A percentile compares a stretch with the other conserved stretches of the same genome.
Evolutionary conservation across 257 asterid genomes (phyloP).

Genomic region (Petunia secreta): DNA sequence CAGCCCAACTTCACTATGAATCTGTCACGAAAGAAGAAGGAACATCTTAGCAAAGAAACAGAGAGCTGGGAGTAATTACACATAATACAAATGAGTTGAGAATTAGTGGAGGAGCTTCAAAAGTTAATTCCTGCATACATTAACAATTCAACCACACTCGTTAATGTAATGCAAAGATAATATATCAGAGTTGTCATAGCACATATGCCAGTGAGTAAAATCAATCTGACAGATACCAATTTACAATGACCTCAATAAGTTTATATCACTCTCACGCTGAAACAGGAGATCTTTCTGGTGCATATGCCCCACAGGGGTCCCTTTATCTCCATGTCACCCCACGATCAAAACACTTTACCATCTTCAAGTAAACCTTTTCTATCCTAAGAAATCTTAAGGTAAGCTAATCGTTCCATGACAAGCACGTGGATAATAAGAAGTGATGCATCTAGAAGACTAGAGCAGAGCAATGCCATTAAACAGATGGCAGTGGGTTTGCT

Average conservation of each 20-base stretch:
- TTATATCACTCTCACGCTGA: background rate
- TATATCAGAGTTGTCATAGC: background rate
- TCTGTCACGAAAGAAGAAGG: constrained; percentile 6
- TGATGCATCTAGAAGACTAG: background rate
- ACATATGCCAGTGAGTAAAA: background rate
- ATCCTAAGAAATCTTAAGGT: background rate
- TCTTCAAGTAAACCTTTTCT: background rate
- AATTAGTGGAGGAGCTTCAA: constrained; percentile 10
- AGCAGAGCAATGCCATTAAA: background rate
- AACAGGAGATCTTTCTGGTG: background rate
- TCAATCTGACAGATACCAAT: background rate
- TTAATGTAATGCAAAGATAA: background rate
- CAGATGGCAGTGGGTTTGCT: background rate
- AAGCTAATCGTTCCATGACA: background rate
- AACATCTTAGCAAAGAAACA: background rate
- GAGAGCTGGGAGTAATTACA: background rate
- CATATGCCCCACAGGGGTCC: background rate
- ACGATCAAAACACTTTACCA: background rate
- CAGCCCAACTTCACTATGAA: background rate
- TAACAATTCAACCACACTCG: background rate
- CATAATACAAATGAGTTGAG: background rate
- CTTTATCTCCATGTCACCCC: background rate
- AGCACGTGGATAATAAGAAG: background rate
- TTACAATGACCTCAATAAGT: background rate
- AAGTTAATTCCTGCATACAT: background rate